Evolutionary conservation across 2,329 filamentous ascomycete species (phyloP), one percentile per base, ranked within the genome.

Genomic region (Sporothrix pallida): DNA sequence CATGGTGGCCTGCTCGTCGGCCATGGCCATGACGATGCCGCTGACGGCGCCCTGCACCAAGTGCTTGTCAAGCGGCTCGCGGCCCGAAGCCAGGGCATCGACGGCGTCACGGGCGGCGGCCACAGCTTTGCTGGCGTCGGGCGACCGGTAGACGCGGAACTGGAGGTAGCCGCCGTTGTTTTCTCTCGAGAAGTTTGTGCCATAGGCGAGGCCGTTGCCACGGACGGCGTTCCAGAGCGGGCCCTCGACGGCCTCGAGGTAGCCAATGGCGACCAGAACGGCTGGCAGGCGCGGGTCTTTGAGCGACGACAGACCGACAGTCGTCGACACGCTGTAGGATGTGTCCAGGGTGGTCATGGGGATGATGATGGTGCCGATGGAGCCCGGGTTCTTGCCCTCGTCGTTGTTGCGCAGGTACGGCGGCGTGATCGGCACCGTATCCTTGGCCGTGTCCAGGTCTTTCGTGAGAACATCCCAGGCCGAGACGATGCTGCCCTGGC

Each of bases 141-240:
- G 95, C 0, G 94, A 97, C 37, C 95, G 92, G 84, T 97, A 98
- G 58, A 98, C 91, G 72, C 90, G 90, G 83, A 97, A 97, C 75
- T 93, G 91, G 70, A 98, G 84, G 69, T 93, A 89, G 2, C 95
- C 96, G 1, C 90, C 90, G 79, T 96, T 93, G 42, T 93, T 84
- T 79, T 93, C 92, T 63, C 92, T 91, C 62, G 87, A 87, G 79
- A 98, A 97, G 78, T 88, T 90, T 0, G 92, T 91, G 71, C 95
- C 95, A 80, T 99, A 99, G 0, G 96, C 96, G 71, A 98, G 90
- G 62, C 96, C 96, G 60, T 93, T 96, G 73, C 96, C 96, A 65
- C 96, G 93, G 68, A 98, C 93, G 0, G 94, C 93, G 76, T 92
- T 92, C 95, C 96, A 98, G 46, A 99, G 89, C 0, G 96, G 96